Base-by-base conservation (phyloP, 2,329 filamentous ascomycete species). In the Cordyceps cateniannulata region DNA sequence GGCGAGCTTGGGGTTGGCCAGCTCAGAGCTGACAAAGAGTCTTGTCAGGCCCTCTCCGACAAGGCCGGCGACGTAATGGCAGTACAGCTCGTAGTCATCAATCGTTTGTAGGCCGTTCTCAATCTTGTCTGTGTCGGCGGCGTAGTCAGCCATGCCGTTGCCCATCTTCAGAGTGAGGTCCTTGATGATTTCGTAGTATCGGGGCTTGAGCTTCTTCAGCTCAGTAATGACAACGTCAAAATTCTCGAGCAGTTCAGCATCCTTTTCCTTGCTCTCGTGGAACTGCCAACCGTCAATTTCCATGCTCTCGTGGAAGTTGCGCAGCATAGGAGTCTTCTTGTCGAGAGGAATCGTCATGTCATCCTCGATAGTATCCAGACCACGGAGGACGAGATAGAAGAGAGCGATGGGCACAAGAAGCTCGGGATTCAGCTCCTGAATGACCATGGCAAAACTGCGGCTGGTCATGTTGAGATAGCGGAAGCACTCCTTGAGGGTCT, bases 111-210 rank as follows among this genome's bases (percentile, higher is more conserved):
- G 88, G 52, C 91, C 91, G 62, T 91, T 85, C 65, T 84, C 79
- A 68, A 92, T 91, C 75, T 89, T 83, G 68, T 95, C 90, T 16
- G 90, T 87, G 69, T 96, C 95, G 66, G 89, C 81, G 45, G 85
- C 90, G 73, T 96, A 99, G 76, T 99, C 93, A 29, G 95, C 95
- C 95, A 99, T 99, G 67, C 95, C 95, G 70, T 98, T 93, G 65
- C 93, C 93, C 95, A 99, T 99, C 77, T 91, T 90, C 70, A 87
- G 80, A 35, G 92, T 91, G 71, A 98, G 96, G 68, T 98, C 93
- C 75, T 88, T 88, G 76, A 99, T 95, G 71, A 98, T 93, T 7
- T 81, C 84, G 73, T 83, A 85, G 77, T 99, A 98, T 60, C 84
- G 85, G 53, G 86, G 84, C 79, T 97, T 96, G 75, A 96, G 80